Evolutionary conservation across 2,329 filamentous ascomycete species (phyloP), one percentile per base, ranked within the genome.

Genomic region (Ustulina deusta): DNA sequence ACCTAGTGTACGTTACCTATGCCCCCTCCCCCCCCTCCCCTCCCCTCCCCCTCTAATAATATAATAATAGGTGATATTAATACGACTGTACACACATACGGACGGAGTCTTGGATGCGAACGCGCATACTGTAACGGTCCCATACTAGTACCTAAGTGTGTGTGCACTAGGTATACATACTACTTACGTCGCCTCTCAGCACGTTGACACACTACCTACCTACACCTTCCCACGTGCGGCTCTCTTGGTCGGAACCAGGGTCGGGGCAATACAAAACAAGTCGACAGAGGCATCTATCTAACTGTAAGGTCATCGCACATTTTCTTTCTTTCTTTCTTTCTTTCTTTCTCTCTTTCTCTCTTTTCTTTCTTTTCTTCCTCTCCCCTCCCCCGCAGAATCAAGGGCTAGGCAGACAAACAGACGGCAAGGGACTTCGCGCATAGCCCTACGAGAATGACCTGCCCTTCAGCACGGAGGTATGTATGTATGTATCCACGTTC

Each of bases 181-280:
- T n/a, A n/a, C n/a, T n/a, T n/a, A n/a, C n/a, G n/a, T n/a, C 13
- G 22, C 46, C 44, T 27, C 25, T 48, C 44, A 44, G 44, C 44
- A 48, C 20, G 44, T 48, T 49, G 22, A 32, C 29, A 32, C 29
- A 57, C 22, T 38, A 17, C 3, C 7, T 59, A 36, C 29, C 29
- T 20, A 40, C n/a, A 20, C 13, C 13, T 40, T 25, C 22, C 63
- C 56, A 49, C 57, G 56, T 65, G 63, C 63, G 56, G 57, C 48
- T 54, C 48, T 46, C 56, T 27, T 27, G 34, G 32, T 25, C 42
- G 34, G 42, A 38, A 38, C 42, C 25, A 62, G 38, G 49, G 27
- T 17, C 36, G 9, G 27, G 36, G n/a, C 20, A 42, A 20, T 52
- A n/a, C n/a, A n/a, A n/a, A n/a, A n/a, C n/a, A 46, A 29, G 7